phyloP scores from a whole-genome alignment of 352 stramenopile species.

The Phytophthora syringae region DNA sequence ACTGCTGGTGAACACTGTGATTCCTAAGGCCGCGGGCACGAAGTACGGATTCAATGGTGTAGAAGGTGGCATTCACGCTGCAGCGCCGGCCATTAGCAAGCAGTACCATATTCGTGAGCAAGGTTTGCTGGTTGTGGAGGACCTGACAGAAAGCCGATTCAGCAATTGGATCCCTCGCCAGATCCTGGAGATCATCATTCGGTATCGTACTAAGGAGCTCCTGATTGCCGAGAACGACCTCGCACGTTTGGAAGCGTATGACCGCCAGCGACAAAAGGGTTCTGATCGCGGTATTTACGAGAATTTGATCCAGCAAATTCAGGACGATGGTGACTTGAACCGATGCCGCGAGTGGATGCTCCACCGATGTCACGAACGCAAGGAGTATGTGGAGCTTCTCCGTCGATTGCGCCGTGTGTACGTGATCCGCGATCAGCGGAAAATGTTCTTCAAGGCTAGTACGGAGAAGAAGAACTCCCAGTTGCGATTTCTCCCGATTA shows the following conservation, averaged over 20 bases:
- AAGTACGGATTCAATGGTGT: conserved; percentile 73
- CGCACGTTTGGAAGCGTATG: conserved; percentile 77
- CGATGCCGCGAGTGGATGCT: conserved; percentile 89
- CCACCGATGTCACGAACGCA: conserved; percentile 62
- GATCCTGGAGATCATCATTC: conserved; percentile 83
- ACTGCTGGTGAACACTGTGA: conserved; percentile 81
- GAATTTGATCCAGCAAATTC: conserved; percentile 90
- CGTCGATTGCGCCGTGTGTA: conserved; percentile 70
- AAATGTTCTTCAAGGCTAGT: conserved; percentile 88
- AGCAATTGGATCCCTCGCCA: conserved; percentile 86
- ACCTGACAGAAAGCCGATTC: conserved; percentile 84
- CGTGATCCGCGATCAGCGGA: conserved; percentile 69
- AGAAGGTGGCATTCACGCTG: conserved; percentile 52
- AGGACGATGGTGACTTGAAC: conserved; percentile 84
- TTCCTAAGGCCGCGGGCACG: conserved; percentile 66
- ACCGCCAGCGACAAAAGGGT: conserved; percentile 78
- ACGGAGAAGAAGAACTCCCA: conserved; percentile 87
- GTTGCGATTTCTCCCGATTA: conserved; percentile 85
- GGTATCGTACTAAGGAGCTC: conserved; percentile 77
- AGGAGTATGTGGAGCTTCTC: conserved; percentile 78
- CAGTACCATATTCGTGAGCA: conserved; percentile 90
- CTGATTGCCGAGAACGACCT: conserved; percentile 80
- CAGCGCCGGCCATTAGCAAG: conserved; percentile 74
- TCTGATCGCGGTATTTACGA: conserved; percentile 87
- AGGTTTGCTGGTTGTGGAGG: conserved; percentile 81